These are phyloP conservation scores for Fusarium austroafricanum DNA, from an alignment of 2,329 filamentous ascomycete species.

Conservation along the genomic window DNA sequence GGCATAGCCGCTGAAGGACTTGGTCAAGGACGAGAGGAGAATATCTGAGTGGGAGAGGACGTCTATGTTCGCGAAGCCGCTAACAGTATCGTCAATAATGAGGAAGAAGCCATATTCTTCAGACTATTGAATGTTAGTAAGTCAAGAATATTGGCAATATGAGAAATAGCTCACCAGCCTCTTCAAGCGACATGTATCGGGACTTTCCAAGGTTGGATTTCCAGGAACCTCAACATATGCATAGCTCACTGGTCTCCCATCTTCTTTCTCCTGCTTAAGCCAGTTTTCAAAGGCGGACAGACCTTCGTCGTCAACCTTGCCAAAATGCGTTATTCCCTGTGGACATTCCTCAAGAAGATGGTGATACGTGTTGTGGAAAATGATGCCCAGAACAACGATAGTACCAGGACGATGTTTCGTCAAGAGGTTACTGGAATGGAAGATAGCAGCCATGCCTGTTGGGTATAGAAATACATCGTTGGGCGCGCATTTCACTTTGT, in stretches of 20 bases:
- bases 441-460: slow-evolving; percentile 66
- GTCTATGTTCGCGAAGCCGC: slow-evolving; percentile 63
- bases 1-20: slow-evolving; percentile 67
- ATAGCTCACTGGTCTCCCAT: slow-evolving; percentile 56
- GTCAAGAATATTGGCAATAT: neutral
- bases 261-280: slow-evolving; percentile 55
- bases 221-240: slow-evolving; percentile 60
- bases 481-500: slow-evolving; percentile 40
- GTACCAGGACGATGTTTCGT: slow-evolving; percentile 49
- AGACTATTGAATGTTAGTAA: slow-evolving; percentile 40
- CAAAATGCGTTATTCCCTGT: slow-evolving; percentile 61
- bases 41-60: slow-evolving; percentile 62
- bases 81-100: slow-evolving; percentile 61
- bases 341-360: slow-evolving; percentile 59
- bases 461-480: slow-evolving; percentile 64
- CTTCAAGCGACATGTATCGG: slow-evolving; percentile 52
- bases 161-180: slow-evolving; percentile 51
- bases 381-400: slow-evolving; percentile 60
- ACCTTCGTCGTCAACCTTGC: slow-evolving; percentile 55
- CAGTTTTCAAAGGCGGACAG: slow-evolving; percentile 59
- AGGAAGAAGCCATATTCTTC: slow-evolving; percentile 59
- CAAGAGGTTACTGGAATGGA: slow-evolving; percentile 55
- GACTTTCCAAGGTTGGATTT: slow-evolving; percentile 52
- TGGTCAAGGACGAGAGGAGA: slow-evolving; percentile 66
- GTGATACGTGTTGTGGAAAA: slow-evolving; percentile 63